Evolutionary conservation across 1,284 basidiomycete species (phyloP), one percentile per base, ranked within the genome.

Genomic region (Ganoderma lucidum): DNA sequence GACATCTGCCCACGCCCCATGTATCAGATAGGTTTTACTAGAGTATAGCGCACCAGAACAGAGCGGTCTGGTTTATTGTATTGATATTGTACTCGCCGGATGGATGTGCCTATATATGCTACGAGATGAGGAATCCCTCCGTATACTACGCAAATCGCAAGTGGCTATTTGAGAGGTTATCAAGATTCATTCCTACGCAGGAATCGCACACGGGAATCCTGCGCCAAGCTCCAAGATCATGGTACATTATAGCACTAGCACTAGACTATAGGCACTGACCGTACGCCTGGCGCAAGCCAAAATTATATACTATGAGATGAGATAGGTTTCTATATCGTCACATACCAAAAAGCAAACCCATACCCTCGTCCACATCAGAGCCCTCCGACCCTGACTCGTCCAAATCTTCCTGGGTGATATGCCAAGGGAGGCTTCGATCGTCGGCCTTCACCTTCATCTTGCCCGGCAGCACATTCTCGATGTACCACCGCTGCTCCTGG

Each of bases 1-100:
- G 70, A 78, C 23, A 42, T 6, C 5, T 17, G n/a, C n/a, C 9
- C 17, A 30, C n/a, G n/a, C n/a, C 14, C 32, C 53, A 32, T 56
- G 53, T 56, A 56, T 56, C 53, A 15, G 28, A 56, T 56, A 56
- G 17, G 14, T 35, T 23, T 6, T 35, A 56, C 6, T 35, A 56
- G 53, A 56, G 15, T 56, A 35, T 19, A 32, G 53, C 53, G 17
- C 23, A 35, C 53, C 53, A 32, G 53, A 56, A 56, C 32, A 17
- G 17, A 10, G 48, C 48, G 48, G 48, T 30, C 53, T 56, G 53
- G 53, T 35, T 56, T 56, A 15, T 56, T 30, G 53, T 56, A 56
- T 32, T 56, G 30, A 30, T 53, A 53, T 56, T 56, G 53, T 35
- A 56, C 17, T 15, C 30, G 32, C 32, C 30, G 17, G 32, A 17